Evolutionary conservation across 176 grass and related monocot genomes (phyloP).

Genomic region (Coix lacrymajobi): DNA sequence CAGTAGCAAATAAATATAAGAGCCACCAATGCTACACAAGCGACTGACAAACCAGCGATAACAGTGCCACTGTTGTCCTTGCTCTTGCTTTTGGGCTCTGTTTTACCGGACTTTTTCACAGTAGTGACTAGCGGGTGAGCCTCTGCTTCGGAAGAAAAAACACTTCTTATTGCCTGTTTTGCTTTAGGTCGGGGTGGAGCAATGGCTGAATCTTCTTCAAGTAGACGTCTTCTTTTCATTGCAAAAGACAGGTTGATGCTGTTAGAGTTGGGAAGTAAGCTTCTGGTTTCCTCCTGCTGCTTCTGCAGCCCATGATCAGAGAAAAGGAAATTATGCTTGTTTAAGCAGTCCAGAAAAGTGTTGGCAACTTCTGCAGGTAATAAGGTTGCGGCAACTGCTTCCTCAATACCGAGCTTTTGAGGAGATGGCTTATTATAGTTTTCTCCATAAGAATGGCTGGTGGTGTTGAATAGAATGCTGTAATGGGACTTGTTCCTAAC

Average conservation of each 20-base stretch:
- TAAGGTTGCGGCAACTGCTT: constrained; percentile 11
- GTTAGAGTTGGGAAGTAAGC: constrained; percentile 8
- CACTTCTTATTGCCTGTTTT: constrained; percentile 17
- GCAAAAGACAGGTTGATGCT: constrained; percentile 1
- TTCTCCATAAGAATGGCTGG: neutral
- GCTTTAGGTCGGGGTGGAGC: neutral
- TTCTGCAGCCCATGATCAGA: constrained; percentile 2
- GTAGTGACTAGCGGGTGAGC: constrained; percentile 4
- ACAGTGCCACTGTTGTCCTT: constrained; percentile 18
- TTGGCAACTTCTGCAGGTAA: constrained; percentile 13
- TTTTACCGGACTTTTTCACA: constrained; percentile 18
- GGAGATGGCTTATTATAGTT: neutral
- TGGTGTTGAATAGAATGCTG: constrained; percentile 3
- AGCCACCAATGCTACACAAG: constrained; percentile 34
- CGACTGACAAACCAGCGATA: constrained; percentile 33
- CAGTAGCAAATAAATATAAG: constrained; percentile 37
- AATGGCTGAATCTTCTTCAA: constrained; percentile 6
- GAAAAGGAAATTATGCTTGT: constrained; percentile 22
- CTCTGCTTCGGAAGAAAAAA: neutral
- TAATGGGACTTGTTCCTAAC: constrained; percentile 21
- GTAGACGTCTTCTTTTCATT: constrained; percentile 40
- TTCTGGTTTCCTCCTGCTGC: neutral
- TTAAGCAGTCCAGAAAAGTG: constrained; percentile 39
- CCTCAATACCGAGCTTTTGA: neutral
- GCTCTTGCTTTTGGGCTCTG: constrained; percentile 2